Base-by-base conservation (phyloP, 1,139 yeast genomes). In the Yamadazyma friedrichii region DNA sequence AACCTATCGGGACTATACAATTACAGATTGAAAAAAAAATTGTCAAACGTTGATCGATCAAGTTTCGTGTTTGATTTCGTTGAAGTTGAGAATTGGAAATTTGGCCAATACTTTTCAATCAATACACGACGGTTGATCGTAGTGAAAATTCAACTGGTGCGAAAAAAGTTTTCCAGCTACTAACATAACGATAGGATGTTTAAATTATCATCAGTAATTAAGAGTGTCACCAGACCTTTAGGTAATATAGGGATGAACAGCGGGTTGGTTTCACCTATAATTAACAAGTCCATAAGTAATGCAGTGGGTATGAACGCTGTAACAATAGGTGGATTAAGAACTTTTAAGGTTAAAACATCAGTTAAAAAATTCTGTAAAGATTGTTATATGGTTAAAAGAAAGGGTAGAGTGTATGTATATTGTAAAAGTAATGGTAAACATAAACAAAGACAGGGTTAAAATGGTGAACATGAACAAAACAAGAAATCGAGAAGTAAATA, bases 371-470 rank as follows among this genome's bases (percentile, higher is more conserved):
- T 88, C 64, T 93, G 98, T 64, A 76, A 83, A 40, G 94, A 88
- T 59, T 93, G 98, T 62, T 91, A 89, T 60, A 76, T 88, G 67
- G 96, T 93, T 12, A 84, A 94, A 66, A 82, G 98, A 67, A 91
- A 89, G 67, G 98, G 98, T 29, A 76, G 95, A 57, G 94, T 89
- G 17, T 89, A 87, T 53, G 96, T 91, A 31, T 85, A 87, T 61
- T 93, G 98, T 72, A 91, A 91, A 62, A 73, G 93, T 36, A 88
- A 89, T 62, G 89, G 91, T 48, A 88, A 88, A 65, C 98, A 93
- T 66, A 93, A 93, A 68, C 98, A 93, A 65, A 88, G 97, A 67
- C 98, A 91, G 67, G 96, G 96, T 51, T 91, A 64, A 32, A 15
- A 9, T 15, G 31, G 16, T 4, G 25, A 12, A 13, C 11, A 13